phyloP scores from a whole-genome alignment of 306 rosid genomes.

The Vigna mungo region DNA sequence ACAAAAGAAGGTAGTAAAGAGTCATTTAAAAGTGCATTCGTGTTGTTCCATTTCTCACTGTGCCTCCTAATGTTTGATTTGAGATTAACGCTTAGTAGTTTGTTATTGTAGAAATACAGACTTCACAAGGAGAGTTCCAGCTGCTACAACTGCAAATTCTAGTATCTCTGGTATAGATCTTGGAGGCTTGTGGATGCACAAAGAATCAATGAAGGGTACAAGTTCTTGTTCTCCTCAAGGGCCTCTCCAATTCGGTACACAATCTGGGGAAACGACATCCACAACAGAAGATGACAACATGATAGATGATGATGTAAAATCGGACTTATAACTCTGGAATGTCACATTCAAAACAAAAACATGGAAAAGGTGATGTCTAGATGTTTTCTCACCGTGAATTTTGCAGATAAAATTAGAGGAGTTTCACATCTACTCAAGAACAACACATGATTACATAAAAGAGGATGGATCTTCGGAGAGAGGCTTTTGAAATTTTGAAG shows the following conservation, averaged over 20 bases:
- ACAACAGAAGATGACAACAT: not conserved
- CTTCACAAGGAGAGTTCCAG: conserved; percentile 26
- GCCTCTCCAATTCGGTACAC: conserved; percentile 6
- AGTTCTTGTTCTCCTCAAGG: conserved; percentile 10
- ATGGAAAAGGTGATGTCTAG: conserved; percentile 11
- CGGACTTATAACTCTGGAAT: not conserved
- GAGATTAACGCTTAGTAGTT: not conserved
- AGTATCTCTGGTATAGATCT: too few relatives aligned
- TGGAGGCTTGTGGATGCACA: conserved; percentile 25
- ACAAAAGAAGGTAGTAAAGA: conserved; percentile 29
- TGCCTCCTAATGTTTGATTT: conserved; percentile 27
- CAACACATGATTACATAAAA: not conserved
- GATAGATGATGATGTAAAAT: conserved; percentile 31
- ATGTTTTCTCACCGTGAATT: conserved; percentile 14
- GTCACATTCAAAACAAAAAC: conserved; percentile 7
- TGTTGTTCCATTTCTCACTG: not conserved
- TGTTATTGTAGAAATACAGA: conserved; percentile 17
- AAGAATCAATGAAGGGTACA: not conserved
- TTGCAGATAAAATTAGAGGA: conserved; percentile 9
- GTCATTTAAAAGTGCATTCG: conserved; percentile 29
- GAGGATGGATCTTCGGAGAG: conserved; percentile 1
- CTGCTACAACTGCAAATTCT: conserved; percentile 4
- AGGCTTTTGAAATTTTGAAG: conserved; percentile 68
- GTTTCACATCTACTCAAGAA: conserved; percentile 2
- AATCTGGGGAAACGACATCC: conserved; percentile 13